Conservation (phyloP, 257 asterid genomes). For the Nicotiana noctiflora region DNA sequence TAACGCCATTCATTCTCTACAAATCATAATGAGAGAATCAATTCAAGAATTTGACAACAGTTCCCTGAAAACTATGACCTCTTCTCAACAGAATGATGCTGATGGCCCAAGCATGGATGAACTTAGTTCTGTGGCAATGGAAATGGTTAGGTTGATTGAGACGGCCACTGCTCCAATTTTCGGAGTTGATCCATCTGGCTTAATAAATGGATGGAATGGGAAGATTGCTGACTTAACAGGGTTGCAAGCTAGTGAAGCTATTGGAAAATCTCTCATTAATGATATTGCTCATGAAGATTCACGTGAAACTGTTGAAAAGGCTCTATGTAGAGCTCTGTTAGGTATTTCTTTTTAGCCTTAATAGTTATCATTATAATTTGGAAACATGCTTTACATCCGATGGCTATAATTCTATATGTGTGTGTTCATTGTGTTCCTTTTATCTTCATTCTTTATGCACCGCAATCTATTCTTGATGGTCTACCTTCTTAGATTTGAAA, state of each 20-base stretch:
- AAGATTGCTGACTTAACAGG: conserved; percentile 63
- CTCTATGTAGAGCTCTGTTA: conserved; percentile 41
- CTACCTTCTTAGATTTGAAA: not conserved
- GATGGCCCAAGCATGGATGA: conserved; percentile 23
- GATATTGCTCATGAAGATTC: conserved; percentile 49
- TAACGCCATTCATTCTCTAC: conserved; percentile 58
- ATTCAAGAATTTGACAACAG: conserved; percentile 23
- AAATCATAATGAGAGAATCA: conserved; percentile 53
- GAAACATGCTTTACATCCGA: not conserved
- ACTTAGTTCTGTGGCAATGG: conserved; percentile 37
- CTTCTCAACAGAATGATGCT: conserved; percentile 14
- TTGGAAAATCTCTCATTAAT: conserved; percentile 41
- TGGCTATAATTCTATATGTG: not conserved
- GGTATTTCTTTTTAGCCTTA: conserved; percentile 28
- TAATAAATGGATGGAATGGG: conserved; percentile 60
- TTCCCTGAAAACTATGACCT: conserved; percentile 9
- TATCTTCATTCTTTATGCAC: not conserved
- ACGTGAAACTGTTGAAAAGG: conserved; percentile 25
- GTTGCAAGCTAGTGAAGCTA: conserved; percentile 37
- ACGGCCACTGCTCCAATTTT: conserved; percentile 61
- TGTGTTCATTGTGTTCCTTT: not conserved
- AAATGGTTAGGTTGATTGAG: conserved; percentile 54
- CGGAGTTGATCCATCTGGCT: conserved; percentile 48
- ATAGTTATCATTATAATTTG: not conserved
- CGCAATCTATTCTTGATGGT: not conserved